A percentile compares a stretch with the other conserved stretches of the same genome.
Conservation (phyloP, 2,329 filamentous ascomycete genomes). For the Gremmenia infestans region DNA sequence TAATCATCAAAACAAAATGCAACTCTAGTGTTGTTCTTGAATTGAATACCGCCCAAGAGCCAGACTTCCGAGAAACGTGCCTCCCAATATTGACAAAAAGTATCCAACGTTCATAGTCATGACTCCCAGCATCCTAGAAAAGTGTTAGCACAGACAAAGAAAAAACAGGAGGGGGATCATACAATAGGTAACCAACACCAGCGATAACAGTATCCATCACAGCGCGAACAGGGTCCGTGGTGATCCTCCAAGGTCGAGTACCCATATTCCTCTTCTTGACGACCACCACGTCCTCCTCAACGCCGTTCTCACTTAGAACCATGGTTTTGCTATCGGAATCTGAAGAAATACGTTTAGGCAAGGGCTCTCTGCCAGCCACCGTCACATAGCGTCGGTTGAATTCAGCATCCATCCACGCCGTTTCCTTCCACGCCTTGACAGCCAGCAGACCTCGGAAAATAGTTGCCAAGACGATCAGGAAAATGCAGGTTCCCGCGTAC, state of each 20-base stretch:
- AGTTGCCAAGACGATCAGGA: slow-evolving; percentile 72
- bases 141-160: slow-evolving; percentile 11
- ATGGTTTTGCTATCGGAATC: slow-evolving; percentile 55
- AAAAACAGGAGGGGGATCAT: slow-evolving; percentile 38
- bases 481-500: slow-evolving; percentile 90
- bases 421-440: slow-evolving; percentile 58
- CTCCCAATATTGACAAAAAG: slow-evolving; percentile 72
- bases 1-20: neutral
- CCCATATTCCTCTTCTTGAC: slow-evolving; percentile 53
- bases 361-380: slow-evolving; percentile 54
- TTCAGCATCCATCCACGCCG: slow-evolving; percentile 65
- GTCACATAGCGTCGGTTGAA: slow-evolving; percentile 72
- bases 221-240: slow-evolving; percentile 71
- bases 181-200: slow-evolving; percentile 84
- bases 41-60: slow-evolving; percentile 28
- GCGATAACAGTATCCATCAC: slow-evolving; percentile 64
- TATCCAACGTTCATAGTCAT: slow-evolving; percentile 89
- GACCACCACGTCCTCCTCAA: slow-evolving; percentile 76
- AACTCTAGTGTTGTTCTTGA: slow-evolving; percentile 16
- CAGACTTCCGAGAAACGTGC: slow-evolving; percentile 81
- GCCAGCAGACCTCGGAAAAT: slow-evolving; percentile 68
- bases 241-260: slow-evolving; percentile 71
- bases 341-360: slow-evolving; percentile 31
- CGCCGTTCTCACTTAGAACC: slow-evolving; percentile 67
- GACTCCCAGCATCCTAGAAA: slow-evolving; percentile 76